Evolutionary conservation across 192 early-diverging fungal species (phyloP).

Genomic region (Lunasporangiospora selenospora): DNA sequence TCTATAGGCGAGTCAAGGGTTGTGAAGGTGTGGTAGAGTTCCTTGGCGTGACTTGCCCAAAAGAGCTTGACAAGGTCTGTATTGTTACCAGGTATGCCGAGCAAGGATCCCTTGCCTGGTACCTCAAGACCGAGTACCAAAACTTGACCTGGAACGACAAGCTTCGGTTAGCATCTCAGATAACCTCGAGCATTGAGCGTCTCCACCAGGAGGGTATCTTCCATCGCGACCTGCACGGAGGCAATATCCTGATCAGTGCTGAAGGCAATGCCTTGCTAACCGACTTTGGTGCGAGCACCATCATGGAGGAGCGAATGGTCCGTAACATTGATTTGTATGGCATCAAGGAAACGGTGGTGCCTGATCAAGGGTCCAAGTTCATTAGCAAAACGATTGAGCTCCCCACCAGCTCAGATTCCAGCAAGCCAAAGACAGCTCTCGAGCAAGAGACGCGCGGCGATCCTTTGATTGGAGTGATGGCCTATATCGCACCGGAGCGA

Average conservation of each 20-base stretch:
- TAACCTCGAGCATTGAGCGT: slow-evolving; percentile 17
- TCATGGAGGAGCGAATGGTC: slow-evolving; percentile 32
- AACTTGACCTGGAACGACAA: slow-evolving; percentile 45
- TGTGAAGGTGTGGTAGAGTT: slow-evolving; percentile 28
- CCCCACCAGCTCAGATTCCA: too few relatives aligned
- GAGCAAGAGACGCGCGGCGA: slow-evolving; percentile 6
- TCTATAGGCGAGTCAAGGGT: slow-evolving; percentile 41
- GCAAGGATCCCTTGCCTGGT: slow-evolving; percentile 43
- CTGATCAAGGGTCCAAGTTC: slow-evolving; percentile 18
- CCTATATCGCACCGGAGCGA: slow-evolving; percentile 44
- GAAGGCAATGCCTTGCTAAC: slow-evolving; percentile 41
- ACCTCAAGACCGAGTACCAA: slow-evolving; percentile 41
- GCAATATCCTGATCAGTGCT: slow-evolving; percentile 39
- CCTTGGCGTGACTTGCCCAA: slow-evolving; percentile 35
- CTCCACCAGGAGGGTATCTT: slow-evolving; percentile 42
- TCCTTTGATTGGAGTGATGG: slow-evolving; percentile 42
- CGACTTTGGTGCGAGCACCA: slow-evolving; percentile 41
- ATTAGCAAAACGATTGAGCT: slow-evolving; percentile 28
- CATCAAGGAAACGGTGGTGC: slow-evolving; percentile 1
- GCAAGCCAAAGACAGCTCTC: too few relatives aligned
- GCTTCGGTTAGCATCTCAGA: slow-evolving; percentile 42
- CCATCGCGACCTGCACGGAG: slow-evolving; percentile 48
- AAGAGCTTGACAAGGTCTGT: slow-evolving; percentile 27
- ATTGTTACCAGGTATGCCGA: slow-evolving; percentile 49
- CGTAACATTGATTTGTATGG: slow-evolving; percentile 23